Percentiles rank a stretch among this genome's conserved stretches.
Evolutionary conservation across 805 yeast species (phyloP).

Genomic region (Lipomyces japonicus): DNA sequence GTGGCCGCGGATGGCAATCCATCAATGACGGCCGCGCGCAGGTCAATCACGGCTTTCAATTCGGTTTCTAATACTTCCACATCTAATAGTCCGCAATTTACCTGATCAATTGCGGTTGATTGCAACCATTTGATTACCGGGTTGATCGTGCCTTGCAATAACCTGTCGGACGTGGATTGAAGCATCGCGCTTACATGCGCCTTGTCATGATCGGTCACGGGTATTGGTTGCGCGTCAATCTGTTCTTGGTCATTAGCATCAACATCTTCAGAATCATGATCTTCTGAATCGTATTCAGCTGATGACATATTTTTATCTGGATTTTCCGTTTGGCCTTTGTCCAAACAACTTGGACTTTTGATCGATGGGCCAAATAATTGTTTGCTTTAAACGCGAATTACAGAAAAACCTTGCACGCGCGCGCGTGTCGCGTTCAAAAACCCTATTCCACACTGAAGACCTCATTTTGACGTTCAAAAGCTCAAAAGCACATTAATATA

Average conservation of each 20-base stretch:
- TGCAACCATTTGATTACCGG: background rate
- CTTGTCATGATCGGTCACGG: background rate
- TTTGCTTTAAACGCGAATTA: too few relatives aligned
- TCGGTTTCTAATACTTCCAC: constrained; percentile 3
- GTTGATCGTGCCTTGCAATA: too few relatives aligned
- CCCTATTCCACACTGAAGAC: too few relatives aligned
- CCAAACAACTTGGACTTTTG: too few relatives aligned
- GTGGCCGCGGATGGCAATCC: background rate
- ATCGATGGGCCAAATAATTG: too few relatives aligned
- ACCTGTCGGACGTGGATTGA: too few relatives aligned
- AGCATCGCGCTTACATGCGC: background rate
- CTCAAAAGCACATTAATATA: too few relatives aligned
- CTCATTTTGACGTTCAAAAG: too few relatives aligned
- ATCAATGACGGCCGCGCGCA: background rate
- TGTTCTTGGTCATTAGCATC: background rate
- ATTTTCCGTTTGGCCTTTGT: too few relatives aligned
- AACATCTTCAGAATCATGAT: background rate
- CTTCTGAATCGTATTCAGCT: constrained; percentile 47
- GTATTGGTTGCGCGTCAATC: background rate
- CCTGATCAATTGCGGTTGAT: constrained; percentile 1
- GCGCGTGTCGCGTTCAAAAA: too few relatives aligned
- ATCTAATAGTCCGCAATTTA: background rate
- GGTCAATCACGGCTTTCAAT: background rate
- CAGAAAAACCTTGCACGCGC: too few relatives aligned
- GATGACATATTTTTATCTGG: constrained; percentile 3